Conservation (phyloP, 2,329 filamentous ascomycete species). For the Xylaria sp. region DNA sequence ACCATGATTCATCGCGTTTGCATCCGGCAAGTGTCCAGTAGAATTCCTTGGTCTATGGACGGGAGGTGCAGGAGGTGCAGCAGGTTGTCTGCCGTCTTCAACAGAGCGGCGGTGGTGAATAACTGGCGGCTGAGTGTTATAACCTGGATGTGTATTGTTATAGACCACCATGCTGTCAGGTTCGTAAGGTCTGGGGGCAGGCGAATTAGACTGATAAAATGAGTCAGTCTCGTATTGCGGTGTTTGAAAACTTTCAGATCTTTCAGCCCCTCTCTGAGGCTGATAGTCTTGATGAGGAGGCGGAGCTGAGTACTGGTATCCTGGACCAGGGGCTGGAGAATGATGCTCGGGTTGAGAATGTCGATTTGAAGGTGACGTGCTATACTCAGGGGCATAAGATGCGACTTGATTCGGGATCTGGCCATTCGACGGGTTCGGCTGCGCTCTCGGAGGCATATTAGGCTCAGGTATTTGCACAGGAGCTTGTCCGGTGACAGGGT, state of each 20-base stretch:
- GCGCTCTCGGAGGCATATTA: conserved; percentile 60
- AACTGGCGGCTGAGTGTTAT: conserved; percentile 40
- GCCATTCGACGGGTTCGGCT: conserved; percentile 55
- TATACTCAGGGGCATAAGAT: conserved; percentile 63
- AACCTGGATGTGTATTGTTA: conserved; percentile 35
- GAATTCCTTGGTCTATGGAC: conserved; percentile 62
- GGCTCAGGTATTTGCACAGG: conserved; percentile 56
- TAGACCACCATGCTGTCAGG: conserved; percentile 41
- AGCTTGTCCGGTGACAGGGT: conserved; percentile 71
- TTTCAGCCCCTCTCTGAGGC: conserved; percentile 41
- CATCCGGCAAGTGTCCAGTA: conserved; percentile 56
- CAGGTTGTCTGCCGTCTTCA: conserved; percentile 59
- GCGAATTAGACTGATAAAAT: conserved; percentile 50
- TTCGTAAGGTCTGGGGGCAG: conserved; percentile 49
- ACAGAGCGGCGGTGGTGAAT: conserved; percentile 49
- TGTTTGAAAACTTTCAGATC: conserved; percentile 41
- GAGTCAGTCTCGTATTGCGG: conserved; percentile 43
- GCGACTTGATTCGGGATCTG: conserved; percentile 64
- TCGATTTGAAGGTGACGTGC: conserved; percentile 51
- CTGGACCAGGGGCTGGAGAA: conserved; percentile 46
- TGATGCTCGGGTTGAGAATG: conserved; percentile 53
- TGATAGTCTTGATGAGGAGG: conserved; percentile 53
- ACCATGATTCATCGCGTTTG: conserved; percentile 53
- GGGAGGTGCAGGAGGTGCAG: conserved; percentile 68
- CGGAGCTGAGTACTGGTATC: conserved; percentile 50